Evolutionary conservation across 768 basidiomycete genomes (phyloP), one percentile per base, ranked within the genome.

Genomic region (Boletus bicolor): DNA sequence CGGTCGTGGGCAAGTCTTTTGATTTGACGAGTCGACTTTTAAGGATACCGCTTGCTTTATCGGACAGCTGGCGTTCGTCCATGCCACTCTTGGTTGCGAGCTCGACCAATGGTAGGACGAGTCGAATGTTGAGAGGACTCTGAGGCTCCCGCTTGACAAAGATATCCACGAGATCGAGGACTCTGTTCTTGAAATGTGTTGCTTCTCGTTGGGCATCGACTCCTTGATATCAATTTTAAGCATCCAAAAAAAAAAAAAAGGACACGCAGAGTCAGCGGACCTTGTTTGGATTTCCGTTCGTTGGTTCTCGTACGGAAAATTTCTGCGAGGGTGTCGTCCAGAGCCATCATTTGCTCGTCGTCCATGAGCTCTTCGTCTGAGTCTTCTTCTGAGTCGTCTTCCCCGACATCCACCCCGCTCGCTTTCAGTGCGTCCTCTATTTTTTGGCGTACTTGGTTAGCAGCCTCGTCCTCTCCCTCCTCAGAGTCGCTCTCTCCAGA

Each of bases 271-370:
- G 30, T 5, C 15, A 10, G 68, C 79, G 54, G 51, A 89, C 91
- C 83, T 78, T 87, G 91, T 51, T 78, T 80, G 37, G 75, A 73
- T 65, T 83, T 85, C 68, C 79, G 82, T 51, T 81, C 84, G 53
- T 78, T 77, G 24, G 80, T 75, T 56, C 84, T 82, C 32, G 85
- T 78, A 55, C 82, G 81, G 81, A 99, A 96, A 32, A 93, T 86
- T 49, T 86, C 83, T 5, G 91, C 92, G 7, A 99, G 83, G 67
- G 96, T 89, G 47, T 91, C 89, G 66, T 99, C 96, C 28, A 98
- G 83, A 35, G 89, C 89, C 79, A 98, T 86, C 96, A 99, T 99
- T 73, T 97, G 92, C 26, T 98, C 95, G 67, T 99, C 96, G 67
- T 97, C 90, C 86, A 96, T 87, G 30, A 86, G 74, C 46, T 89